A percentile compares a stretch with the other conserved stretches of the same genome.
Conservation (phyloP, 2,329 filamentous ascomycete species). For the Xylariaceae sp. region DNA sequence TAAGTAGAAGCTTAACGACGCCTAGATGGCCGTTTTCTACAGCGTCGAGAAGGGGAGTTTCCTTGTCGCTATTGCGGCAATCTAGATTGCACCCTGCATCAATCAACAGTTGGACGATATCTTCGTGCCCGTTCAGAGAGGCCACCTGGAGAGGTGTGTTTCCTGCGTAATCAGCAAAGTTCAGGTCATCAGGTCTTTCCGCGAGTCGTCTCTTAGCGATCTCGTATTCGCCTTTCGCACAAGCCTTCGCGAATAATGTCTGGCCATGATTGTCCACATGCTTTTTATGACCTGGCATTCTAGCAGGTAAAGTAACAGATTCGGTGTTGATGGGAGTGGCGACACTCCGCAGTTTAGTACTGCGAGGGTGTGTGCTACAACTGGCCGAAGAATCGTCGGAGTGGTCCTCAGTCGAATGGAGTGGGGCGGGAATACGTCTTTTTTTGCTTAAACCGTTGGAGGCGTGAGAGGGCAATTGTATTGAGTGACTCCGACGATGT, state of each 20-base stretch:
- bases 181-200: slow-evolving; percentile 80
- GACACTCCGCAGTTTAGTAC: slow-evolving; percentile 52
- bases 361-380: slow-evolving; percentile 54
- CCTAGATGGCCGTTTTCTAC: slow-evolving; percentile 91
- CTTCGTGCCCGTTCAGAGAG: slow-evolving; percentile 75
- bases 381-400: slow-evolving; percentile 63
- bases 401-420: slow-evolving; percentile 59
- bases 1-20: slow-evolving; percentile 77
- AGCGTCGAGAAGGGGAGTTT: slow-evolving; percentile 91
- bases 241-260: slow-evolving; percentile 83
- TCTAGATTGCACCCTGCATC: slow-evolving; percentile 80
- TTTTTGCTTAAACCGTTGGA: slow-evolving; percentile 57
- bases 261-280: slow-evolving; percentile 89
- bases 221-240: slow-evolving; percentile 78
- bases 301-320: slow-evolving; percentile 59
- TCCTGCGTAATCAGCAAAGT: slow-evolving; percentile 88
- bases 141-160: slow-evolving; percentile 95
- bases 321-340: slow-evolving; percentile 53
- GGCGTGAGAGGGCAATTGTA: slow-evolving; percentile 52
- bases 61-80: slow-evolving; percentile 72
- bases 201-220: slow-evolving; percentile 66
- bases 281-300: slow-evolving; percentile 71
- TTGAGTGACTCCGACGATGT: slow-evolving; percentile 61
- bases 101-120: slow-evolving; percentile 84
- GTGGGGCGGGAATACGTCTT: slow-evolving; percentile 54